Percentiles rank a stretch among this genome's conserved stretches.
These are phyloP conservation scores for Kodamaea arcana DNA, from an alignment of 1,139 yeast genomes.

Conservation along the genomic window DNA sequence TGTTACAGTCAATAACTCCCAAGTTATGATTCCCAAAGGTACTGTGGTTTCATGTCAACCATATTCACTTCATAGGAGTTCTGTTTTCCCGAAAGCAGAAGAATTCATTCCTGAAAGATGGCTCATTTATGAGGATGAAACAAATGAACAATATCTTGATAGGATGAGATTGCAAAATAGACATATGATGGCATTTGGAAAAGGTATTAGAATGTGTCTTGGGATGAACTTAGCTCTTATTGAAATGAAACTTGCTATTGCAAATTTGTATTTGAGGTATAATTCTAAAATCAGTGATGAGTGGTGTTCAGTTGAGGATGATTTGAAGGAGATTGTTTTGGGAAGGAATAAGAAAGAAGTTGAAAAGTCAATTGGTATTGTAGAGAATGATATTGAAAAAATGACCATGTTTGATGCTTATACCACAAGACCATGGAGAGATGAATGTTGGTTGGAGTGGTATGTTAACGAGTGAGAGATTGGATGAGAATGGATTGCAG, in stretches of 20 bases:
- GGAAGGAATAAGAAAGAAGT: no score
- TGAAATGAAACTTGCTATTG: slow-evolving; percentile 59
- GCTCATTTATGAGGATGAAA: slow-evolving; percentile 38
- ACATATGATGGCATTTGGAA: slow-evolving; percentile 66
- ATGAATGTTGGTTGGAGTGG: slow-evolving; percentile 52
- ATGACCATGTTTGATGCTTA: slow-evolving; percentile 52
- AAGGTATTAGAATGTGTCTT: slow-evolving; percentile 72
- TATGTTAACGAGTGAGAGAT: slow-evolving; percentile 15
- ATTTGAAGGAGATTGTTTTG: slow-evolving; percentile 3
- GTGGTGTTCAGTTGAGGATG: slow-evolving; percentile 39
- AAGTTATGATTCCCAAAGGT: slow-evolving; percentile 44
- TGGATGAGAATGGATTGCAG: no score
- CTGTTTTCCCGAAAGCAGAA: slow-evolving; percentile 49
- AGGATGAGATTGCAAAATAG: slow-evolving; percentile 46
- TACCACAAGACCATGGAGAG: slow-evolving; percentile 47
- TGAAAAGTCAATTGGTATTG: slow-evolving; percentile 15
- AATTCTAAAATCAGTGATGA: slow-evolving; percentile 30
- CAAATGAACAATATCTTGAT: slow-evolving; percentile 25
- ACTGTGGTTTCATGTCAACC: slow-evolving; percentile 64
- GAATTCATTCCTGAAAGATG: slow-evolving; percentile 60
- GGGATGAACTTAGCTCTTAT: slow-evolving; percentile 67
- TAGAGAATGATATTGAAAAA: slow-evolving; percentile 35
- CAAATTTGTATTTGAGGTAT: slow-evolving; percentile 51
- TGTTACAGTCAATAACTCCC: slow-evolving; percentile 16
- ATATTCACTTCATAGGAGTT: slow-evolving; percentile 54